Evolutionary conservation across 352 stramenopile species (phyloP), one percentile per base, ranked within the genome.

Genomic region (Peronospora destructor): DNA sequence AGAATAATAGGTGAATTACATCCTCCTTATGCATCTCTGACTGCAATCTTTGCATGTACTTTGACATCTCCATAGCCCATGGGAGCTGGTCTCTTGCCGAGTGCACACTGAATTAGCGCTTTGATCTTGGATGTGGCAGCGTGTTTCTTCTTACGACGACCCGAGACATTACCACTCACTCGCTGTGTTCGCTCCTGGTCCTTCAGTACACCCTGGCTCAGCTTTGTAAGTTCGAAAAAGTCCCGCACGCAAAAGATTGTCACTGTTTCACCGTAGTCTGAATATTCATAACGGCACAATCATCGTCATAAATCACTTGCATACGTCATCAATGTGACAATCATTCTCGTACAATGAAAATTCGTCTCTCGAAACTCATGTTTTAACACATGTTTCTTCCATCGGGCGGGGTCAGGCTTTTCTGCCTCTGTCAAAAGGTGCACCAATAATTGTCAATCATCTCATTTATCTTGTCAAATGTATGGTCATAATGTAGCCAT

Each of bases 281-380:
- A 6, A 5, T 4, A 32, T 14, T 14, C 13, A 45, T 6, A 4
- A 32, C 3, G 10, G 12, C 1, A 30, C 26, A 3, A 7, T 30
- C 3, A 36, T 11, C 6, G 4, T 6, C 47, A 23, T 36, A 28
- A 30, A 13, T 14, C 32, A 38, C 29, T 35, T 1, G 1, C 6
- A 12, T 12, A 12, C 2, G 28, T 32, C 11, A 36, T 14, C 2
- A 36, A 36, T 7, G 12, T 36, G 11, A 43, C 45, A 10, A 43
- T 37, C 19, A 33, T 16, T 45, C 8, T 4, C 78, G 23, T 73
- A 90, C 79, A 90, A 33, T 71, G 45, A 32, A 90, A 71, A 60
- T 86, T 87, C 28, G 55, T 57, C 47, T 90, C 79, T 47, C 82
- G 81, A 64, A 87, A 90, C 42, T 90, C 79, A 49, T 85, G 80